Conservation (phyloP, 495 filamentous ascomycete species). For the Amorphotheca resinae region DNA sequence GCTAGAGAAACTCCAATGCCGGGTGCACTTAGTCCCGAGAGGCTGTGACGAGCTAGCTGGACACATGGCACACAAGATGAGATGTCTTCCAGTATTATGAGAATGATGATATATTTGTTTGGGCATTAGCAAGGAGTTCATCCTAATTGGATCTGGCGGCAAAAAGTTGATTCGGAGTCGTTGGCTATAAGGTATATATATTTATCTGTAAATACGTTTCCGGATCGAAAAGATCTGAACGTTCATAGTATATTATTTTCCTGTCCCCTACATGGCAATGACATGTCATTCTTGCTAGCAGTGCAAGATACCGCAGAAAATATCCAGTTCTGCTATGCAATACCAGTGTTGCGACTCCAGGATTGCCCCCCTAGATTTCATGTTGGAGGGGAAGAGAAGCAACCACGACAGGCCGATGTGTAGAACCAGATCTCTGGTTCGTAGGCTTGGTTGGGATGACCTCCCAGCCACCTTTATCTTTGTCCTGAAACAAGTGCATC, state of each 20-base stretch:
- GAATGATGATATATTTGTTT: conserved; percentile 28
- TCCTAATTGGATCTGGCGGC: conserved; percentile 39
- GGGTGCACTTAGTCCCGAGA: conserved; percentile 8
- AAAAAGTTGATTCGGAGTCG: conserved; percentile 39
- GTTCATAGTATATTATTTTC: conserved; percentile 7
- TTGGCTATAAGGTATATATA: conserved; percentile 46
- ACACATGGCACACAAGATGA: not conserved
- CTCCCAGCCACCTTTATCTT: too few relatives aligned
- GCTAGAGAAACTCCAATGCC: conserved; percentile 23
- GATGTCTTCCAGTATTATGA: not conserved
- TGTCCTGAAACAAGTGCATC: too few relatives aligned
- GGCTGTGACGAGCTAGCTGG: conserved; percentile 5
- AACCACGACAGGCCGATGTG: too few relatives aligned
- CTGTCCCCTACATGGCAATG: too few relatives aligned
- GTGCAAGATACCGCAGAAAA: too few relatives aligned
- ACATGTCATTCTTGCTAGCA: too few relatives aligned
- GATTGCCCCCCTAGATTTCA: too few relatives aligned
- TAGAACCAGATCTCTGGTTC: too few relatives aligned
- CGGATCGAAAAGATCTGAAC: conserved; percentile 22
- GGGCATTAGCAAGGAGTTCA: conserved; percentile 44
- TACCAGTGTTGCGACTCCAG: too few relatives aligned
- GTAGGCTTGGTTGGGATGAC: too few relatives aligned
- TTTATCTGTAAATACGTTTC: conserved; percentile 35
- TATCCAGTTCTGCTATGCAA: too few relatives aligned
- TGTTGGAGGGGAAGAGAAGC: too few relatives aligned